Evolutionary conservation across 2,329 filamentous ascomycete genomes (phyloP), one percentile per base, ranked within the genome.

Genomic region (Aspergillus niger): DNA sequence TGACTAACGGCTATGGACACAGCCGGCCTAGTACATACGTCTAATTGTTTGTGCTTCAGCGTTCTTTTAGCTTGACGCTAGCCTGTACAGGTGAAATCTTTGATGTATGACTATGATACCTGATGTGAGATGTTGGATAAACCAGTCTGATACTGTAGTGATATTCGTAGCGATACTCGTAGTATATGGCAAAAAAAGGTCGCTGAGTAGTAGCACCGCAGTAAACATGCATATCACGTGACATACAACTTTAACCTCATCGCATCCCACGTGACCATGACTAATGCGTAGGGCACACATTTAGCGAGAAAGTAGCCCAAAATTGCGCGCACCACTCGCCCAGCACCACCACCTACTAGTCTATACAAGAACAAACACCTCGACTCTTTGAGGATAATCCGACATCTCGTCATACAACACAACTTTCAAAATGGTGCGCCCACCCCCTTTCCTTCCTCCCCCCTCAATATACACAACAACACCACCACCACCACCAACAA

Each of bases 351-450:
- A 63, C 57, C 66, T 64, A 63, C 57, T 65, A 67, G 64, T 43
- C 57, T 63, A 59, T 57, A 67, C 63, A 64, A 71, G 64, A 68
- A 66, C 61, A 62, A 36, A 36, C 63, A 70, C 60, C 41, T 63
- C 63, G 62, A 78, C 80, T 82, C 80, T 82, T 82, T 79, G 80
- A 82, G 80, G 80, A 82, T 78, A 77, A 79, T 80, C 80, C 80
- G 80, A 81, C 80, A 79, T 59, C 41, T 65, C 67, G 71, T 64
- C 68, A 70, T 58, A 70, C 53, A 62, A 68, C 60, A 64, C 69
- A 64, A 63, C 50, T 65, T 78, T 75, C 62, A 72, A 79, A 77
- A 82, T 82, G 80, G 80, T 82, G 78, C 56, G 76, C 67, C 28
- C 3, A 30, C 6, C 17, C 36, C 30, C 30, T 8, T 8, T n/a